Evolutionary conservation across 805 yeast genomes (phyloP).

Genomic region (Candida odintsovae): DNA sequence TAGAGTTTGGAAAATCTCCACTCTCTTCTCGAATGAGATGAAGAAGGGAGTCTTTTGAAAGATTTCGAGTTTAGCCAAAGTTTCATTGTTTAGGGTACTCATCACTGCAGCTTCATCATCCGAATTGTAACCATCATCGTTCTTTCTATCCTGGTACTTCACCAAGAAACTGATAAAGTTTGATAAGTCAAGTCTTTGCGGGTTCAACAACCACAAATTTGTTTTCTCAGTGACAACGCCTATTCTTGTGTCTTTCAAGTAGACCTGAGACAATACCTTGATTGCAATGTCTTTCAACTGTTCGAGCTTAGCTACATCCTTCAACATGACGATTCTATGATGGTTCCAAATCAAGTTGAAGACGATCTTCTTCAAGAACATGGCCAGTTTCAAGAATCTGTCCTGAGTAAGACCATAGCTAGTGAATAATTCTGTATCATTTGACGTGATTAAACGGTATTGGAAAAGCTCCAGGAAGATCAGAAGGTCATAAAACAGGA

Average conservation of each 20-base stretch:
- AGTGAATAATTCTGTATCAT: conserved; percentile 53
- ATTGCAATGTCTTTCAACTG: conserved; percentile 33
- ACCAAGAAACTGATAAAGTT: conserved; percentile 32
- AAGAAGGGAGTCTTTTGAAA: conserved; percentile 70
- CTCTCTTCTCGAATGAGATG: conserved; percentile 70
- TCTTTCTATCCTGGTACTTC: conserved; percentile 37
- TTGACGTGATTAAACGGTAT: conserved; percentile 60
- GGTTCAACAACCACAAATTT: conserved; percentile 48
- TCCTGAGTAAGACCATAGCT: conserved; percentile 33
- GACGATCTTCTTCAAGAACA: conserved; percentile 45
- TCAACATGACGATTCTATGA: conserved; percentile 4
- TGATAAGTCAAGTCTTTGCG: conserved; percentile 26
- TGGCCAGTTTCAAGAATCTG: conserved; percentile 34
- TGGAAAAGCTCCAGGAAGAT: conserved; percentile 59
- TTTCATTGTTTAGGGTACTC: conserved; percentile 1
- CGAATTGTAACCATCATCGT: conserved; percentile 16
- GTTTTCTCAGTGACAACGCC: conserved; percentile 35
- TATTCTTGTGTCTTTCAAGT: conserved; percentile 60
- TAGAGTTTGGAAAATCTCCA: conserved; percentile 60
- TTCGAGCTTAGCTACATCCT: conserved; percentile 5
- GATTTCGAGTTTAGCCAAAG: conserved; percentile 38
- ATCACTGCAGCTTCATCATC: conserved; percentile 18
- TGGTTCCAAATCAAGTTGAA: conserved; percentile 42
- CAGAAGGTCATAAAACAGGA: conserved; percentile 31
- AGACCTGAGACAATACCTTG: conserved; percentile 57